These are phyloP conservation scores for Neofusicoccum cordaticola DNA, from an alignment of 2,329 filamentous ascomycete species.

Conservation along the genomic window DNA sequence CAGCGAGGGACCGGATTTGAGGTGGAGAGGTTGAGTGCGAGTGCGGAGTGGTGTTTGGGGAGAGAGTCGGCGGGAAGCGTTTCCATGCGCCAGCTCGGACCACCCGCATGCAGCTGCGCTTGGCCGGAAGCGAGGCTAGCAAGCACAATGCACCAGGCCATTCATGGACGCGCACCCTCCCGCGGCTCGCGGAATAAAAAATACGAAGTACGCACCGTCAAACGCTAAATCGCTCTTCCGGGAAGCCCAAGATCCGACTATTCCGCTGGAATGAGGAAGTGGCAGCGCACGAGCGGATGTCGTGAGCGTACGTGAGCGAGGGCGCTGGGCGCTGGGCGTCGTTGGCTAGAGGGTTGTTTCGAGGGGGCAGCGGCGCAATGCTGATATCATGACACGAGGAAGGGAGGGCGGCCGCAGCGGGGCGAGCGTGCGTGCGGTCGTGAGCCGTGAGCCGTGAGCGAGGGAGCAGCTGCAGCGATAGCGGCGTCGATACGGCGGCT, in stretches of 20 bases:
- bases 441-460: neutral
- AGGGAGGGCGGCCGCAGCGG: conserved; percentile 1
- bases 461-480: conserved; percentile 15
- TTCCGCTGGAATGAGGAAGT: neutral
- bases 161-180: neutral
- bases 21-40: neutral
- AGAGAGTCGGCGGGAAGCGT: conserved; percentile 9
- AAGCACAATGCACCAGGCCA: conserved; percentile 14
- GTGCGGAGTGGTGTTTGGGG: neutral
- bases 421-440: conserved; percentile 2
- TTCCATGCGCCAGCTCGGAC: conserved; percentile 14
- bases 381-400: conserved; percentile 14
- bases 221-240: neutral
- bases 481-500: conserved; percentile 1
- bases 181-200: conserved; percentile 13
- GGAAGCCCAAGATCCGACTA: neutral
- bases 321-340: neutral
- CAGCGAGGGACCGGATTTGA: neutral
- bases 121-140: conserved; percentile 15
- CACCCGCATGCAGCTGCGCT: conserved; percentile 16
- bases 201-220: conserved; percentile 15
- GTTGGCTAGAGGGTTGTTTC: conserved; percentile 4
- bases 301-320: neutral
- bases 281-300: neutral
- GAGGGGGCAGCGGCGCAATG: conserved; percentile 3